Evolutionary conservation across 768 basidiomycete species (phyloP).

Genomic region (Xerocomellus amylosporus): DNA sequence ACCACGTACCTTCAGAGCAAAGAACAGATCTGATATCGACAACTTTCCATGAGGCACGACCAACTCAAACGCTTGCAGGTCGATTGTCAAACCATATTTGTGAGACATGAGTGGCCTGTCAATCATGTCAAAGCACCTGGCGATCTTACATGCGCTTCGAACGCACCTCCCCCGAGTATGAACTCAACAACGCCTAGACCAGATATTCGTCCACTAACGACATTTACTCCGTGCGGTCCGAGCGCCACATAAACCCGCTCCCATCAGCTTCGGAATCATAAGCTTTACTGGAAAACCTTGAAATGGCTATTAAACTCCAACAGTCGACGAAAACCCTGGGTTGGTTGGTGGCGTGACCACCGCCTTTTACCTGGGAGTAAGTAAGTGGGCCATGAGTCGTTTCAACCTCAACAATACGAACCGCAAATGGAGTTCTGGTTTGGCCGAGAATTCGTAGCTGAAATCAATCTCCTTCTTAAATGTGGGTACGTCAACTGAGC

Average conservation of each 20-base stretch:
- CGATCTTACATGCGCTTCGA: neutral
- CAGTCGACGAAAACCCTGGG: conserved; percentile 56
- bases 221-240: too few species aligned
- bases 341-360: conserved; percentile 57
- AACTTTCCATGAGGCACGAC: conserved; percentile 47
- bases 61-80: conserved; percentile 51
- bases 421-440: conserved; percentile 33
- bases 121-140: neutral
- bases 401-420: conserved; percentile 6
- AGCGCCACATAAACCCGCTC: conserved; percentile 51
- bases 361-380: conserved; percentile 56
- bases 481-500: too few species aligned
- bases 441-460: conserved; percentile 36
- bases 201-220: conserved; percentile 51
- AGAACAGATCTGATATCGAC: conserved; percentile 42
- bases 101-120: conserved; percentile 40
- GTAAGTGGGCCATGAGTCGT: too few species aligned
- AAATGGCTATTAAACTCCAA: conserved; percentile 57
- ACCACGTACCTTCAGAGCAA: conserved; percentile 37
- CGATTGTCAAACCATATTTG: conserved; percentile 58
- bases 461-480: neutral
- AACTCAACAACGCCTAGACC: conserved; percentile 62
- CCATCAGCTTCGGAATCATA: conserved; percentile 38
- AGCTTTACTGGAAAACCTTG: conserved; percentile 38
- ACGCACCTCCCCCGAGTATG: conserved; percentile 49